Evolutionary conservation across 768 basidiomycete genomes (phyloP).

Genomic region (Russula vinacea): DNA sequence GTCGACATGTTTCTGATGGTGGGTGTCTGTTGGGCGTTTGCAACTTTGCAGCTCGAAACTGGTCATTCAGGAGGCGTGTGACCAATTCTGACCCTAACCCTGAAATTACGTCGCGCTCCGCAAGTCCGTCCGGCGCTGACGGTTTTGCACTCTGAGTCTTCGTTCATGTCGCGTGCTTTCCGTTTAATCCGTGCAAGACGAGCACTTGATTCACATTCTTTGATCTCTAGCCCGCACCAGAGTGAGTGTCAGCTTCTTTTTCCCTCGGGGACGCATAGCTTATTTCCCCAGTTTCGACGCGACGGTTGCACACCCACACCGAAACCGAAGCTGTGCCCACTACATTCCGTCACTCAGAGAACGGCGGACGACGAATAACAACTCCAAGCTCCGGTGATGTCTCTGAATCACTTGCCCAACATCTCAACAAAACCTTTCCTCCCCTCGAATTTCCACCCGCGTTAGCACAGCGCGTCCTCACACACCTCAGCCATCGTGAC

Average conservation of each 20-base stretch:
- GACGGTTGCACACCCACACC: slow-evolving; percentile 11
- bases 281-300: slow-evolving; percentile 12
- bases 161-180: slow-evolving; percentile 22
- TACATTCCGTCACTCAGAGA: background rate
- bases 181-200: slow-evolving; percentile 6
- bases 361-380: slow-evolving; percentile 1
- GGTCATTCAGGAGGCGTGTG: slow-evolving; percentile 2
- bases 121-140: background rate
- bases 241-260: slow-evolving; percentile 5
- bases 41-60: background rate
- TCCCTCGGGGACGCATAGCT: background rate
- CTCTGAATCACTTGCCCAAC: slow-evolving; percentile 40
- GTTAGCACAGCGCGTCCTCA: slow-evolving; percentile 68
- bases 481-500: slow-evolving; percentile 70
- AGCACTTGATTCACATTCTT: slow-evolving; percentile 1
- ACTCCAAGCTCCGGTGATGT: background rate
- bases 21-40: background rate
- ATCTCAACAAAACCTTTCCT: slow-evolving; percentile 61
- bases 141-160: background rate
- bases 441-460: slow-evolving; percentile 68
- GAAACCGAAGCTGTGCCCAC: background rate
- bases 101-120: background rate
- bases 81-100: slow-evolving; percentile 22
- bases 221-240: background rate
- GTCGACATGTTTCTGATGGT: slow-evolving; percentile 10